Base-by-base conservation (phyloP, 1,284 basidiomycete species). In the Leucoagaricus sp. region DNA sequence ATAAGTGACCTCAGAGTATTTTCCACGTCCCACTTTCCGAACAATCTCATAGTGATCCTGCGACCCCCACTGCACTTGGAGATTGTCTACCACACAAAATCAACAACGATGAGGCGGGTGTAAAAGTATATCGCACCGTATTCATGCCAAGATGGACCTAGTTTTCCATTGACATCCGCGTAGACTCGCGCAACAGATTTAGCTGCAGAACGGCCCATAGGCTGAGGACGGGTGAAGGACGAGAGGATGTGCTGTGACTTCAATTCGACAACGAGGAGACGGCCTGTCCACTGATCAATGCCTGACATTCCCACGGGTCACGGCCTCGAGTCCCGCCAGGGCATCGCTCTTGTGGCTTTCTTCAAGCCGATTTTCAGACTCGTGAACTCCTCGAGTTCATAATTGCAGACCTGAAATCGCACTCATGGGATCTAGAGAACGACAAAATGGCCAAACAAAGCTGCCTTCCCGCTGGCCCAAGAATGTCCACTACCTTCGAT, bases 41-140 rank as follows among this genome's bases (percentile, higher is more conserved):
- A 98, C 92, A 68, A 98, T 97, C 78, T 99, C 96, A 69, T 98
- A 99, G 75, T 97, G 93, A 77, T 98, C 96, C 75, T 98, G 97
- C 3, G 89, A 84, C 53, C 94, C 94, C 94, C 94, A 96, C 63
- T 94, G 91, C 17, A 96, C 93, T 71, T 94, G 91, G 19, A 96
- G 80, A 72, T 94, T 94, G 79, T 96, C 94, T 82, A 66, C 31
- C 63, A 60, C 61, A 57, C 42, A 45, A 50, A 55, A 56, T 67
- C 55, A 69, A 64, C 44, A 61, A 57, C 51, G 53, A 60, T 55
- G 60, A 53, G 42, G 55, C 46, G 42, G 45, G 54, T 60, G 59
- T 65, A 64, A 59, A 60, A 51, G 53, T 47, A 56, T 57, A 53
- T 61, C 77, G 58, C 58, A 87, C 88, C 89, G 67, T 91, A 91